Percentiles rank a stretch among this genome's conserved stretches.
Evolutionary conservation across 2,329 filamentous ascomycete genomes (phyloP).

Genomic region (Colletotrichum kahawae): DNA sequence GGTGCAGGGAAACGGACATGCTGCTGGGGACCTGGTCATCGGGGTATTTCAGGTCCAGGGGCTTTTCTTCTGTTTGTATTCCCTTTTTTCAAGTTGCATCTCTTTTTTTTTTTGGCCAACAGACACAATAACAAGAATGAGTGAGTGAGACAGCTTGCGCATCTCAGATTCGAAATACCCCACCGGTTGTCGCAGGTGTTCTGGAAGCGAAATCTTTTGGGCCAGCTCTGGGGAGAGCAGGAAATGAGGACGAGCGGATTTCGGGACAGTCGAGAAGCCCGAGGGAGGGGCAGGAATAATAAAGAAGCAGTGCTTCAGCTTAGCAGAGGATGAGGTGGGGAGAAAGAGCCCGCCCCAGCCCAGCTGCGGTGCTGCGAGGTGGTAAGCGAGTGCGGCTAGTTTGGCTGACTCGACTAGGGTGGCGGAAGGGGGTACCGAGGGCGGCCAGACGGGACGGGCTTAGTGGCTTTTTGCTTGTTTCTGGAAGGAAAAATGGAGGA

Average conservation of each 20-base stretch:
- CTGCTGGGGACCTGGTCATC: background rate
- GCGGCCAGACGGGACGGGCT: background rate
- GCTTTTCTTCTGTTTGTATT: background rate
- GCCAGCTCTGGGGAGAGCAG: background rate
- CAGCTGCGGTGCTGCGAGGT: too few species aligned
- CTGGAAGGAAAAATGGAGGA: background rate
- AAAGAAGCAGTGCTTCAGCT: too few species aligned
- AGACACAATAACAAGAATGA: background rate
- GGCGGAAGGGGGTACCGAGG: background rate
- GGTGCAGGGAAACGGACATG: background rate
- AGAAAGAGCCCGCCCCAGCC: too few species aligned
- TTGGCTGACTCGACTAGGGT: constrained; percentile 10
- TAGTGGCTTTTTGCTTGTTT: background rate
- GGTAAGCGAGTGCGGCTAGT: constrained; percentile 7
- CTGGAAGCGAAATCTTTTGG: background rate
- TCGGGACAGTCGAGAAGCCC: constrained; percentile 12
- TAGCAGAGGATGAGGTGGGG: too few species aligned
- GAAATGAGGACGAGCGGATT: constrained; percentile 13
- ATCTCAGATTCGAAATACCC: background rate
- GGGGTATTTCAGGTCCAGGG: background rate
- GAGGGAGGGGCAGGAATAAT: too few species aligned
- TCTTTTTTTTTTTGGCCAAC: background rate
- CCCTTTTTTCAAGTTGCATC: background rate
- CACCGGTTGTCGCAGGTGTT: background rate
- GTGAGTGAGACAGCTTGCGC: background rate